Conservation (phyloP, 495 filamentous ascomycete genomes). For the Hyphodiscus hymeniophilus region DNA sequence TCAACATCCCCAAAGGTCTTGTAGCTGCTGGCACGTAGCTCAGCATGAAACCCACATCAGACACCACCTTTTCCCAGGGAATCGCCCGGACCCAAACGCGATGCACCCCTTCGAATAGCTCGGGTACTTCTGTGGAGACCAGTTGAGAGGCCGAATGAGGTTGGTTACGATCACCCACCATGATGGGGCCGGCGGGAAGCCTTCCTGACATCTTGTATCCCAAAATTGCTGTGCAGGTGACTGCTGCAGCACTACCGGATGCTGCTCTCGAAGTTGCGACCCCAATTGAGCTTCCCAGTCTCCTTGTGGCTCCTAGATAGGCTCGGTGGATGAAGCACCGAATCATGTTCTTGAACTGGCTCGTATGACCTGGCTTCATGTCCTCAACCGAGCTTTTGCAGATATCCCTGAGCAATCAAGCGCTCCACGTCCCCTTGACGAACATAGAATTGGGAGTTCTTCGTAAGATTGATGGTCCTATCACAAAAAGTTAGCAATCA, state of each 20-base stretch:
- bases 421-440: conserved; percentile 94
- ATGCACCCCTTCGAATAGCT: not conserved
- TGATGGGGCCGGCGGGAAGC: too few relatives aligned
- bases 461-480: conserved; percentile 91
- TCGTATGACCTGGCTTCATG: too few relatives aligned
- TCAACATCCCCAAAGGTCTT: too few relatives aligned
- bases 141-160: not conserved
- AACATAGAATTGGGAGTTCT: conserved; percentile 97
- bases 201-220: not conserved
- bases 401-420: conserved; percentile 91
- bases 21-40: too few relatives aligned
- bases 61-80: not conserved
- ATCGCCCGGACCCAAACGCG: not conserved
- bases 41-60: too few relatives aligned
- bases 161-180: not conserved
- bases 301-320: too few relatives aligned
- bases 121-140: not conserved
- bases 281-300: too few relatives aligned
- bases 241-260: not conserved
- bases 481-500: conserved; percentile 1
- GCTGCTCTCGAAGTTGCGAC: too few relatives aligned
- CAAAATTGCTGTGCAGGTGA: not conserved
- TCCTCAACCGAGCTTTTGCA: conserved; percentile 85
- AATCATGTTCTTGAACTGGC: too few relatives aligned
- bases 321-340: not conserved